Base-by-base conservation (phyloP, 225 moss, liverwort and hornwort genomes). In the Takakia lepidozioides region DNA sequence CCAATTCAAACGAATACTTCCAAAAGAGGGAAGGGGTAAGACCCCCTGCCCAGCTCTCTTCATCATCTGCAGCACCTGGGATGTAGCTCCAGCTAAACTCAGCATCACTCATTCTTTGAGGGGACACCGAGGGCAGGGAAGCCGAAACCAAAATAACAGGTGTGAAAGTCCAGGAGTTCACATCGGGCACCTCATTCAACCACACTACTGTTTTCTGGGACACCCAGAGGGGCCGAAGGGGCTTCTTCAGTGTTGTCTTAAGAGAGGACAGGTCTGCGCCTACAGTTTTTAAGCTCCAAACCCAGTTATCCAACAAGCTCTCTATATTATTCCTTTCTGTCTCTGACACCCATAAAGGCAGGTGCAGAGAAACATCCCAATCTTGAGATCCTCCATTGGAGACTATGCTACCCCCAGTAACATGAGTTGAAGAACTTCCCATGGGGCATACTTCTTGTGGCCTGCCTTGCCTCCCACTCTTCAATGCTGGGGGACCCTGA, bases 1-100 rank as follows among this genome's bases (percentile, higher is more conserved):
- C 61, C 54, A 88, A 66, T 13, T 79, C 81, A 53, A 63, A 32
- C 8, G 66, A 71, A 51, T 88, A 70, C 49, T 68, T 86, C 93
- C 88, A 93, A 54, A 83, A 93, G 14, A 86, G 65, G 37, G 73
- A 48, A 19, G 88, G 74, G 43, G 85, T 83, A 37, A 93, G 71
- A 32, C 88, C 83, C 56, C 86, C 70, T 27, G 93, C 88, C 88
- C 83, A 93, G 54, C 83, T 88, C 59, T 93, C 93, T 65, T 88
- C 93, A 51, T 93, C 93, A 57, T 93, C 93, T 48, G 83, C 88
- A 43, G 88, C 88, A 53, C 93, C 86, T 48, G 88, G 85, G 64
- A 93, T 88, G 41, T 93, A 93, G 57, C 65, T 88, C 88, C 88
- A 93, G 59, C 83, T 88, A 49, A 86, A 93, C 44, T 88, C 83